Conservation (phyloP, 2,329 filamentous ascomycete species). For the Alternaria sp. region DNA sequence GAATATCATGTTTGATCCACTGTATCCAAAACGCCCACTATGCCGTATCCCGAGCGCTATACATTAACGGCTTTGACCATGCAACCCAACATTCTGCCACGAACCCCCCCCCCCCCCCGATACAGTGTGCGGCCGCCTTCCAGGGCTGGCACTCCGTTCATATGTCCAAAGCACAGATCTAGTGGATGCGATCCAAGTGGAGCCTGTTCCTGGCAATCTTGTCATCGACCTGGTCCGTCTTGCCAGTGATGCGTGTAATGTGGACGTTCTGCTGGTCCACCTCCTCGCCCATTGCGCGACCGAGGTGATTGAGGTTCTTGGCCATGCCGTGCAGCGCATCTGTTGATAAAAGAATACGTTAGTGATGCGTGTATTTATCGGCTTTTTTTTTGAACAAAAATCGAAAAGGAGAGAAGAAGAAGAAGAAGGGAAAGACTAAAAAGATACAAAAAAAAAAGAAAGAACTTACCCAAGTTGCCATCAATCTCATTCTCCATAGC, state of each 20-base stretch:
- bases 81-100: neutral
- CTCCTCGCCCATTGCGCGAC: conserved; percentile 76
- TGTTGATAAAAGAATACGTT: neutral
- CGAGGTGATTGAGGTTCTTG: conserved; percentile 74
- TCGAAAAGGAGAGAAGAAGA: too few relatives aligned
- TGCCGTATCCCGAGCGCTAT: neutral
- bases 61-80: neutral
- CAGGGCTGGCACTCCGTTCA: neutral
- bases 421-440: too few relatives aligned
- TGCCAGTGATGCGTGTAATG: conserved; percentile 78
- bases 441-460: conserved; percentile 5
- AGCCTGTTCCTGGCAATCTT: conserved; percentile 81
- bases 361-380: neutral
- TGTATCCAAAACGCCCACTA: neutral
- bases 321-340: conserved; percentile 69
- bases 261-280: conserved; percentile 79
- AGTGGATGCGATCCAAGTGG: conserved; percentile 70
- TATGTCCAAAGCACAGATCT: conserved; percentile 19
- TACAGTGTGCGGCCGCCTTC: neutral
- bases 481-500: conserved; percentile 68
- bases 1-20: neutral
- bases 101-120: too few relatives aligned
- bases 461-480: conserved; percentile 55
- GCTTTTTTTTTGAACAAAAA: too few relatives aligned
- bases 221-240: conserved; percentile 83